Evolutionary conservation across 192 early-diverging fungal genomes (phyloP), one percentile per base, ranked within the genome.

Genomic region (Coemansia sp.): DNA sequence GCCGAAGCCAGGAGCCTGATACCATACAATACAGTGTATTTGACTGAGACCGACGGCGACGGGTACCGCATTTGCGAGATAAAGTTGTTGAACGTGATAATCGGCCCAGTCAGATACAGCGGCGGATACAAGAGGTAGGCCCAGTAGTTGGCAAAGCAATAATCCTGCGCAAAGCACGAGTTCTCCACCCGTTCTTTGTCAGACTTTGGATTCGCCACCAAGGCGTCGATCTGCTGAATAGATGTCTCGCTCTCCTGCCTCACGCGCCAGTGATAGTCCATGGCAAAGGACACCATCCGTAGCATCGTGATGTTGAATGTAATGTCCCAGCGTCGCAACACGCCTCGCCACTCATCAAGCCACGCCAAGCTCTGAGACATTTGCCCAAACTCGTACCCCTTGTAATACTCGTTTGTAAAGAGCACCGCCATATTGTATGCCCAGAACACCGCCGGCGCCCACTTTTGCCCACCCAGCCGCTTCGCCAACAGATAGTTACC

Each of bases 51-150:
- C 0, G 77, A 51, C 18, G 67, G 59, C 26, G 84, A 71, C 9
- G 88, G 88, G 28, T 80, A 85, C 45, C 87, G 82, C 59, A 87
- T 81, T 81, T 97, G 95, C 53, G 87, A 85, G 2, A 92, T 82
- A 78, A 93, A 97, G 69, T 92, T 88, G 79, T 97, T 99, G 82
- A 90, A 99, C 0, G 95, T 90, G 64, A 96, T 91, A 42, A 99
- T 96, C 16, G 96, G 96, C 6, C 96, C 96, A 24, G 94, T 92
- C 34, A 97, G 75, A 75, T 93, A 99, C 45, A 99, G 83, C 3
- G 96, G 96, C 16, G 90, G 87, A 61, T 99, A 99, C n/a, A 92
- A 50, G 9, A 91, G 64, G 67, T 93, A 97, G 0, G 88, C 84
- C 63, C 91, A 79, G 71, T 91, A 99, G 72, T 91, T 86, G 64